Percentiles rank a stretch among this genome's conserved stretches.
Evolutionary conservation across 345 rosid species (phyloP).

Genomic region (Boechera divaricarpa): DNA sequence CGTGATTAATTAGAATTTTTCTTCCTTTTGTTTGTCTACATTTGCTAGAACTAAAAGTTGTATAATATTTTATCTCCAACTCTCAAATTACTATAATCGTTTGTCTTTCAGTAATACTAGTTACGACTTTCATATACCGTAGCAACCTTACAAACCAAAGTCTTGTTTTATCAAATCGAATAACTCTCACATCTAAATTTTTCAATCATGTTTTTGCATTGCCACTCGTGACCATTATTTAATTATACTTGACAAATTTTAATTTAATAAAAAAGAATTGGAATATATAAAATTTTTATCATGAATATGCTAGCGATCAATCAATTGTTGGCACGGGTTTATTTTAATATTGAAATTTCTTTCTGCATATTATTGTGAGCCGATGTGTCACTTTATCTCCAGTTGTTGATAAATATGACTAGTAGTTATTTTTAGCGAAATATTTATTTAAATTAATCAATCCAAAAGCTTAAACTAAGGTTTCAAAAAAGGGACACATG

Average conservation of each 20-base stretch:
- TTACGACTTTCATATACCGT: no score
- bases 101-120: no score
- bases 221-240: constrained; percentile 4
- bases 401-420: constrained; percentile 13
- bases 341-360: not conserved
- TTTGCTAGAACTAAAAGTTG: not conserved
- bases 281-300: not conserved
- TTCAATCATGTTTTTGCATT: not conserved
- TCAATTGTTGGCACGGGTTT: constrained; percentile 2
- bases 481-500: constrained; percentile 17
- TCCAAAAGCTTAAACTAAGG: constrained; percentile 25
- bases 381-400: constrained; percentile 23
- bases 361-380: not conserved
- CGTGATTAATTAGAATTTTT: not conserved
- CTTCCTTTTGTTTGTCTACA: not conserved
- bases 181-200: not conserved
- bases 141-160: not conserved
- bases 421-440: not conserved
- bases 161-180: not conserved
- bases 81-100: not conserved
- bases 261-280: not conserved
- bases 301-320: constrained; percentile 32
- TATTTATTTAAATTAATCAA: not conserved
- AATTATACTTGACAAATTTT: no score
- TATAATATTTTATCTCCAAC: not conserved